Percentiles rank a stretch among this genome's conserved stretches.
phyloP scores from a whole-genome alignment of 2,329 filamentous ascomycete genomes.

The Lasiodiplodia gonubiensis region DNA sequence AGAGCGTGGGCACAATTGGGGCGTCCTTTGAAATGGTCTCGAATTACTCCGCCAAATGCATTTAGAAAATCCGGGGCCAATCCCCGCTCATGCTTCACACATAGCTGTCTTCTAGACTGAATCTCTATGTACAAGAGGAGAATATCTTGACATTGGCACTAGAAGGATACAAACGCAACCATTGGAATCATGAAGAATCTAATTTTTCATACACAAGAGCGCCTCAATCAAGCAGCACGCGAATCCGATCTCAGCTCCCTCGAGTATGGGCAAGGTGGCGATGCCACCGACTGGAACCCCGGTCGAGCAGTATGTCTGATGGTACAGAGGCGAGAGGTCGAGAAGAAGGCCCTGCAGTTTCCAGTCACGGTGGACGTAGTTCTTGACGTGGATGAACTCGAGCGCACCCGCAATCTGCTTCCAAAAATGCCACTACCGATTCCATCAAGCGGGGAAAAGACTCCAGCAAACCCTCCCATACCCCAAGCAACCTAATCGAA shows the following conservation, averaged over 20 bases:
- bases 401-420: slow-evolving; percentile 93
- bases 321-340: slow-evolving; percentile 77
- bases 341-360: slow-evolving; percentile 96
- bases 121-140: too few species aligned
- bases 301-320: slow-evolving; percentile 62
- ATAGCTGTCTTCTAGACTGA: too few species aligned
- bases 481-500: background rate
- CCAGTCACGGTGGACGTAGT: slow-evolving; percentile 94
- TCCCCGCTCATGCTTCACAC: too few species aligned
- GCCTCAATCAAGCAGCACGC: slow-evolving; percentile 71
- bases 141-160: too few species aligned
- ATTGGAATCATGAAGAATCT: too few species aligned
- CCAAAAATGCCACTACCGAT: slow-evolving; percentile 69
- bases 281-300: slow-evolving; percentile 78
- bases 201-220: too few species aligned
- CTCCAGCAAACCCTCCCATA: background rate
- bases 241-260: slow-evolving; percentile 98
- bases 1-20: too few species aligned
- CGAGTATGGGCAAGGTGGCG: slow-evolving; percentile 88
- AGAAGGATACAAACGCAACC: too few species aligned
- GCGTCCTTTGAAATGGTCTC: too few species aligned
- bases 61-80: too few species aligned
- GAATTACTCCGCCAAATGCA: too few species aligned
- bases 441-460: background rate
- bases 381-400: slow-evolving; percentile 81